Evolutionary conservation across 192 early-diverging fungal species (phyloP), one percentile per base, ranked within the genome.

Genomic region (Oehlia diaphana): DNA sequence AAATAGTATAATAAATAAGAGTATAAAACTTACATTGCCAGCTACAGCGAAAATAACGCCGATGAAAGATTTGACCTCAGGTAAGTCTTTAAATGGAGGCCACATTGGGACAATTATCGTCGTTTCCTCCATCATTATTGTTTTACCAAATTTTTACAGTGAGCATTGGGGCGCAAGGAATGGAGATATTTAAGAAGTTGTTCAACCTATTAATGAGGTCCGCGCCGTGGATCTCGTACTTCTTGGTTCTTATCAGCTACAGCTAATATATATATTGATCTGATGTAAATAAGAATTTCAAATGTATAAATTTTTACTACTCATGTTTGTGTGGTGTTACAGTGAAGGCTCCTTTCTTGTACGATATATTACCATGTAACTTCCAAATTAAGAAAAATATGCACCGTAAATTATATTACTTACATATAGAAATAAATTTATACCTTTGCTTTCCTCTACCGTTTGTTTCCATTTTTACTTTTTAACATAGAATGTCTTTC

Each of bases 41-140:
- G 82, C 81, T 21, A 92, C 85, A 77, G 91, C 89, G 44, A 92
- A 88, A 37, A 89, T 79, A 6, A 92, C 90, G 28, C 91, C 91
- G 74, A 92, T 90, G 75, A 88, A 87, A 62, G 90, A 85, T 63
- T 87, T 82, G 42, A 88, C 84, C 85, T 86, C 85, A 2, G 82
- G 82, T 69, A 83, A 83, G 26, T 81, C 80, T 35, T 86, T 79
- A 19, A 83, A 79, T 0, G 65, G 76, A 78, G 85, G 82, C 85
- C 85, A 86, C 82, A 83, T 83, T 42, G 39, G 39, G 39, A 42
- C 39, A 42, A 42, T 6, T 42, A 42, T 42, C 39, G 39, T 42
- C 39, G 39, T 42, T 42, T 42, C 39, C 39, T 42, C 39, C 39
- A 42, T 8, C 39, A 42, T 7, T 73, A n/a, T 49, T 50, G 8